Evolutionary conservation across 495 filamentous ascomycete genomes (phyloP), one percentile per base, ranked within the genome.

Genomic region (Lasiosphaeria miniovina): DNA sequence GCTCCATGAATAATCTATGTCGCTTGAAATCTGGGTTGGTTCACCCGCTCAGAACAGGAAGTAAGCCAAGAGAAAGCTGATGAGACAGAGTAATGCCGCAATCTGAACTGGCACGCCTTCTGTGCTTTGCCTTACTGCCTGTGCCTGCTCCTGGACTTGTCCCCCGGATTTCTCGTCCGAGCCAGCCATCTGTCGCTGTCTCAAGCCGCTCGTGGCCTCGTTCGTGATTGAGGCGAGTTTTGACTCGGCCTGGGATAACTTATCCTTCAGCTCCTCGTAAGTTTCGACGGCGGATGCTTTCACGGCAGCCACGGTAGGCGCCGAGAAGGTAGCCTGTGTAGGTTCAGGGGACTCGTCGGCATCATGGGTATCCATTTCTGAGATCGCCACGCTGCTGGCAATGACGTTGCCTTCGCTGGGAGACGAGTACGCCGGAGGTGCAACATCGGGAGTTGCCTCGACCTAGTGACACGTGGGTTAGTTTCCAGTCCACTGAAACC

Each of bases 21-120:
- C 9, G 5, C 33, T n/a, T 5, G 15, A 9, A 11, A 36, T 31
- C 11, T 34, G 3, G 4, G 11, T 12, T 17, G 24, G n/a, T 54
- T 8, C 33, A 24, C 24, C 24, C 24, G 24, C 24, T 46, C 85
- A 98, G 71, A 98, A 98, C 74, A 98, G 90, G 66, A 96, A 82
- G 73, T 96, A 98, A 3, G 90, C 95, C 65, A 98, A 80, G 70
- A 98, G 75, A 77, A 98, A 98, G 76, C 90, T 88, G 58, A 93
- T 60, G 72, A 98, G 78, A 67, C 94, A 98, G 52, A 98, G 77
- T 12, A 79, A 80, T 31, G 94, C 94, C 54, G 88, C 88, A 54
- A 90, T 82, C 72, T 92, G 88, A 49, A 98, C 82, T 0, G 94
- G 87, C n/a, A 98, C 91, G 33, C 93, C 93, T 36, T 86, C 79